These are phyloP conservation scores for Entamoeba histolytica DNA, from an alignment of 208 protist genomes.

Conservation along the genomic window DNA sequence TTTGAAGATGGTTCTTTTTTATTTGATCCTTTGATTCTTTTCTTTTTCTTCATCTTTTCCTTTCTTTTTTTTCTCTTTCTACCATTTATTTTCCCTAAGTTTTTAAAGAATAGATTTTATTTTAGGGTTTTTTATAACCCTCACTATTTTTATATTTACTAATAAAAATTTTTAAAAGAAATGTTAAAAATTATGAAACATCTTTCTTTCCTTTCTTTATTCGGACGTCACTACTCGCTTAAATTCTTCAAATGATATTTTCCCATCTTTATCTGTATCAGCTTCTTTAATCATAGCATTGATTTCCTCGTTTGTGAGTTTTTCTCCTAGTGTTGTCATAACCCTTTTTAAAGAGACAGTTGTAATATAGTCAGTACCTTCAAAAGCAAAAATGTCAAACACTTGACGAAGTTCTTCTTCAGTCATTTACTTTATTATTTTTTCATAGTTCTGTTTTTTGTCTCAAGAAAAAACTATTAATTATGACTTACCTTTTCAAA, in stretches of 20 bases:
- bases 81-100: neutral
- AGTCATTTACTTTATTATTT: constrained; percentile 47
- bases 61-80: neutral
- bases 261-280: constrained; percentile 55
- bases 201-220: neutral
- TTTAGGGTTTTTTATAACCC: too few species aligned
- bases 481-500: too few species aligned
- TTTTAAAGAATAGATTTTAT: neutral
- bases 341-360: constrained; percentile 57
- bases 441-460: neutral
- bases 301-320: constrained; percentile 57
- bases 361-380: constrained; percentile 68
- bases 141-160: too few species aligned
- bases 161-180: too few species aligned
- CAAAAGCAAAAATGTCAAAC: constrained; percentile 69
- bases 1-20: neutral
- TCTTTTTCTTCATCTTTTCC: neutral
- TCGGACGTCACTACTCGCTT: constrained; percentile 44
- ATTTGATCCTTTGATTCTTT: neutral
- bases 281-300: constrained; percentile 56
- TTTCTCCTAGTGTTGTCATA: constrained; percentile 64
- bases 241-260: constrained; percentile 56
- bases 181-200: neutral
- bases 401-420: constrained; percentile 61
- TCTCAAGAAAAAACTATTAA: too few species aligned